Evolutionary conservation across 2,329 filamentous ascomycete species (phyloP), one percentile per base, ranked within the genome.

Genomic region (Aspergillus hortae): DNA sequence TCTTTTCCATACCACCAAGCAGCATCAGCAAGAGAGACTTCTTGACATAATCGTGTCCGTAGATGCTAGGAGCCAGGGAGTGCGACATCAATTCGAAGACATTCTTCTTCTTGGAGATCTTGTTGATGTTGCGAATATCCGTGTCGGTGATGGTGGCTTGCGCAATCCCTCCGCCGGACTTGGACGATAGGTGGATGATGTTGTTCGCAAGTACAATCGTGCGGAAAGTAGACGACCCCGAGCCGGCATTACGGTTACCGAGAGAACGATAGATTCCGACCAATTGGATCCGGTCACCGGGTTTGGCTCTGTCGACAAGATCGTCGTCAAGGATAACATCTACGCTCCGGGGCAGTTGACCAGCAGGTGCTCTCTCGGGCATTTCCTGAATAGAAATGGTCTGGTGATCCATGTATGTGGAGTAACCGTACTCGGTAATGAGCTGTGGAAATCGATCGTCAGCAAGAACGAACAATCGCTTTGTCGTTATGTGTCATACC

Each of bases 331-430:
- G 78, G 61, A 99, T 92, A 12, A 97, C 92, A 72, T 99, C 94
- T 15, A 99, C 94, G 51, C 92, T 91, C 49, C 94, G 87, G 54
- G 94, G 94, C 58, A 99, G 81, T 77, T 97, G 94, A 48, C 94
- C 94, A 53, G 94, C 92, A 49, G 94, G 94, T 2, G 94, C 94
- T 62, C 92, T 82, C 73, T 99, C 94, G 0, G 94, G 94, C 94
- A 99, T 99, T 77, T 99, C 94, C 74, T 99, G 94, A 60, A 99
- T 96, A 0, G 92, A 96, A 54, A 99, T 90, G 14, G 90, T 96
- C 72, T 99, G 94, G 68, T 99, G 94, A 69, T 99, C 94, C 66
- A 92, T 83, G 74, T 96, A 99, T 46, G 88, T 94, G 70, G 88
- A 95, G 75, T 95, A 92, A 21, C 94, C 94, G 69, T 97, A 99